Conservation (phyloP, 139 green algal genomes). For the Diplosphaera chodatii region DNA sequence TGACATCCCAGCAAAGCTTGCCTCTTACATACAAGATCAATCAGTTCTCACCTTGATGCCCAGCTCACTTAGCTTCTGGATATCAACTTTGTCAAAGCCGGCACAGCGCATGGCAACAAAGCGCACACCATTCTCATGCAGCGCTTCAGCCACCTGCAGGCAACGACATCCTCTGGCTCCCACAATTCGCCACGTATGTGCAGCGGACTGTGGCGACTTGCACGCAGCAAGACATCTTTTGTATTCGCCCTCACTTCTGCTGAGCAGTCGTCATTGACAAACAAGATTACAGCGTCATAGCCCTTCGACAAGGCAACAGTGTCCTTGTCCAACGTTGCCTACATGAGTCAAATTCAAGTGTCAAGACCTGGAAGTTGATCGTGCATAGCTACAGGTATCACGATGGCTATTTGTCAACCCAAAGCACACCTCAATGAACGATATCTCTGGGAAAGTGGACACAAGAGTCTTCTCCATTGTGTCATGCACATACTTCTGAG, state of each 20-base stretch:
- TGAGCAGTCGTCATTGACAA: constrained; percentile 64
- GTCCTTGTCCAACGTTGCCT: constrained; percentile 39
- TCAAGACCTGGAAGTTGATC: not conserved
- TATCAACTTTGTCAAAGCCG: constrained; percentile 35
- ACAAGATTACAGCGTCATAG: constrained; percentile 40
- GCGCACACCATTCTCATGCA: constrained; percentile 49
- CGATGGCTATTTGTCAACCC: no score
- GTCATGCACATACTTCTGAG: constrained; percentile 24
- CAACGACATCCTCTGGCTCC: no score
- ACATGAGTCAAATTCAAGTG: not conserved
- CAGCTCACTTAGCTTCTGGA: constrained; percentile 1
- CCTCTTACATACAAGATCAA: no score
- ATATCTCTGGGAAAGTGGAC: constrained; percentile 10
- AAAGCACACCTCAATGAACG: constrained; percentile 23
- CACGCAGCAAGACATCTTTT: no score
- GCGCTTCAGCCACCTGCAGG: constrained; percentile 34
- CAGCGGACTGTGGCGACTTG: no score
- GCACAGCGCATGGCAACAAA: constrained; percentile 72
- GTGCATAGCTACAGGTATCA: not conserved
- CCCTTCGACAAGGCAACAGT: constrained; percentile 45
- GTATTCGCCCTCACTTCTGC: constrained; percentile 25
- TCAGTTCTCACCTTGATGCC: constrained; percentile 27
- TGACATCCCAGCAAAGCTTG: no score
- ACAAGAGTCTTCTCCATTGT: constrained; percentile 11
- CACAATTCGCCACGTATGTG: not conserved